Percentiles rank a stretch among this genome's conserved stretches.
Conservation (phyloP, 495 filamentous ascomycete genomes). For the Jackrogersella multiformis region DNA sequence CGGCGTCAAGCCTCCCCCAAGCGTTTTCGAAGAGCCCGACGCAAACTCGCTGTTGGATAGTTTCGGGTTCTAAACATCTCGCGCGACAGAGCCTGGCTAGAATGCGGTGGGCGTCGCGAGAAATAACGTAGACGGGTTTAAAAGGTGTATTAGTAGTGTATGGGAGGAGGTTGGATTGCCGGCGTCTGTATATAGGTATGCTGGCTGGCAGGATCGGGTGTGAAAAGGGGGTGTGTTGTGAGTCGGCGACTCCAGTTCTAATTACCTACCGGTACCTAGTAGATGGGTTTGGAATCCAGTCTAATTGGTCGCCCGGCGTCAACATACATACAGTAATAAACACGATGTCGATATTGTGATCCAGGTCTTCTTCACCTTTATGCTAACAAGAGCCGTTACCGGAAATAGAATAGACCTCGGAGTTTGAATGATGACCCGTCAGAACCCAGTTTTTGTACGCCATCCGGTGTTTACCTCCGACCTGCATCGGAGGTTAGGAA, state of each 20-base stretch:
- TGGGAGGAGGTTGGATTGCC: too few relatives aligned
- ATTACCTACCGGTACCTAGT: constrained; percentile 3
- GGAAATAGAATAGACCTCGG: neutral
- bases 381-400: too few relatives aligned
- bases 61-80: constrained; percentile 69
- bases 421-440: neutral
- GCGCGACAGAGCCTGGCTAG: neutral
- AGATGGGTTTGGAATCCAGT: neutral
- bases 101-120: neutral
- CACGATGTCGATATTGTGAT: neutral
- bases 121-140: constrained; percentile 3
- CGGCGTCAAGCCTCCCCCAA: constrained; percentile 67
- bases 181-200: too few relatives aligned
- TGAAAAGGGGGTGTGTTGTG: neutral
- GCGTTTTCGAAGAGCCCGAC: constrained; percentile 90
- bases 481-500: constrained; percentile 1
- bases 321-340: neutral
- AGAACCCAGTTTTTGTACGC: neutral
- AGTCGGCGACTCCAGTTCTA: neutral
- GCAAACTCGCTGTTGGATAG: constrained; percentile 80
- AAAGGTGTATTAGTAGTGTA: constrained; percentile 8
- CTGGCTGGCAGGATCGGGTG: neutral
- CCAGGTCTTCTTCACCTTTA: too few relatives aligned
- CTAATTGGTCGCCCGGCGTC: neutral
- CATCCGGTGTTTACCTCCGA: constrained; percentile 8